Evolutionary conservation across 352 stramenopile species (phyloP).

Genomic region (Phytophthora melonis): DNA sequence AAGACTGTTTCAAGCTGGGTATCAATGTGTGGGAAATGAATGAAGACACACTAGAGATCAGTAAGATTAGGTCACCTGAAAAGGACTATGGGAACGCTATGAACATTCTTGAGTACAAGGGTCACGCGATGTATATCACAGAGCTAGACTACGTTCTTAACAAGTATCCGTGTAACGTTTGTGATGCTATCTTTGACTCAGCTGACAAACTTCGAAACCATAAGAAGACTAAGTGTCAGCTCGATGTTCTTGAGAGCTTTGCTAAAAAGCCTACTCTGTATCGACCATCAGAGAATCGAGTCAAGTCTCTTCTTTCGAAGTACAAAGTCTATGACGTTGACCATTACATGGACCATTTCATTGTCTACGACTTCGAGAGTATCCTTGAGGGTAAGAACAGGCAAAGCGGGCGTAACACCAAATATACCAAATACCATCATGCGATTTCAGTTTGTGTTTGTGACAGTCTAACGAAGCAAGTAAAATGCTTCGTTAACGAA

Average conservation of each 20-base stretch:
- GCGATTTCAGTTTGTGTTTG: no score
- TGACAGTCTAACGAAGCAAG: no score
- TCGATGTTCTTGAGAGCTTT: neutral
- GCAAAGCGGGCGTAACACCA: no score
- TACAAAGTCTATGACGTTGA: slow-evolving; percentile 3
- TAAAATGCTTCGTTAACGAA: no score
- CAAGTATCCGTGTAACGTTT: neutral
- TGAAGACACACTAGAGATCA: no score
- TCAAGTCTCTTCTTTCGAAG: neutral
- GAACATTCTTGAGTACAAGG: slow-evolving; percentile 8
- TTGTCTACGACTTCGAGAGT: no score
- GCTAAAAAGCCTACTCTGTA: neutral
- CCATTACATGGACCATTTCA: no score
- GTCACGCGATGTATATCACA: neutral
- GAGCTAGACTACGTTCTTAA: neutral
- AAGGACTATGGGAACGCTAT: no score
- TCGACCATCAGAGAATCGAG: neutral
- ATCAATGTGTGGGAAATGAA: no score
- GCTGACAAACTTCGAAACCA: neutral
- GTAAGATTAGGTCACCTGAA: no score
- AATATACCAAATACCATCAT: no score
- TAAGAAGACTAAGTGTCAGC: neutral
- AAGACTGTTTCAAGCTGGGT: no score
- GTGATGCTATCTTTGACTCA: neutral
- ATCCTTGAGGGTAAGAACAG: neutral